phyloP scores from a whole-genome alignment of 2,329 filamentous ascomycete species.

The Fonsecaea pugnacius region DNA sequence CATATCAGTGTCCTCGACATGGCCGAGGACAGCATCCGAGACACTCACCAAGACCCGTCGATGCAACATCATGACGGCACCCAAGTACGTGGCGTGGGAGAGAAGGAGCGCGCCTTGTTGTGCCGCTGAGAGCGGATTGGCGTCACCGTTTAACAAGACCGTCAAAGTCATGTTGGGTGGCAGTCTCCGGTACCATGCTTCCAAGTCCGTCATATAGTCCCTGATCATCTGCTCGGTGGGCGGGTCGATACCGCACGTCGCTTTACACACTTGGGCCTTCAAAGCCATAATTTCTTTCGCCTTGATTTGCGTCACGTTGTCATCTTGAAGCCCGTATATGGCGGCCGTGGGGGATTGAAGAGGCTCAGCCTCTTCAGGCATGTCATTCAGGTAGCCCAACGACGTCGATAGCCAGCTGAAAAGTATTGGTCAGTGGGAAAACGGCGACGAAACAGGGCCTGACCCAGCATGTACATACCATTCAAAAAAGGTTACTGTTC shows the following conservation, averaged over 20 bases:
- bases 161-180: background rate
- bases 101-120: slow-evolving; percentile 1
- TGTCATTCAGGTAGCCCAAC: background rate
- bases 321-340: background rate
- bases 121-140: background rate
- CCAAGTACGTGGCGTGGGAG: slow-evolving; percentile 3
- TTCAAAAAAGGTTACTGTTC: background rate
- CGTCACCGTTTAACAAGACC: background rate
- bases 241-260: background rate
- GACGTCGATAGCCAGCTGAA: background rate
- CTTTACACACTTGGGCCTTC: background rate
- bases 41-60: background rate
- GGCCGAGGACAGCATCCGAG: background rate
- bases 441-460: background rate
- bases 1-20: background rate
- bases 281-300: background rate
- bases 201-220: background rate
- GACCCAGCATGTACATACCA: background rate
- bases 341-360: background rate
- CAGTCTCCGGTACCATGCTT: background rate
- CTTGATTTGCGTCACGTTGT: slow-evolving; percentile 1
- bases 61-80: background rate
- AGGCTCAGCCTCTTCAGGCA: background rate
- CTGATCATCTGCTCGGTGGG: background rate
- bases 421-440: background rate